Evolutionary conservation across 495 filamentous ascomycete species (phyloP).

Genomic region (Aspergillus hancockii): DNA sequence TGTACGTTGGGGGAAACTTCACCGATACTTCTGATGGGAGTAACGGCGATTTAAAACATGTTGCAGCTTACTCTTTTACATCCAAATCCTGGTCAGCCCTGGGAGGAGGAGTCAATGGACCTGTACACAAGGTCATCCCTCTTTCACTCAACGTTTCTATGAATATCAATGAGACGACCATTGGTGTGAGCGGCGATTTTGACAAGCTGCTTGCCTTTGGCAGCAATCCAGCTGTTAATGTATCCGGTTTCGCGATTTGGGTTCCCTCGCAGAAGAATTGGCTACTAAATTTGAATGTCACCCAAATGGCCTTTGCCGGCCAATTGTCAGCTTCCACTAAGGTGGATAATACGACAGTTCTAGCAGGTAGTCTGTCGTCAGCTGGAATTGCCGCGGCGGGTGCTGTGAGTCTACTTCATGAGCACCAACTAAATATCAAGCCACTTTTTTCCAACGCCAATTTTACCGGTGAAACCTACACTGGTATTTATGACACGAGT

Average conservation of each 20-base stretch:
- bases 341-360: slow-evolving; percentile 63
- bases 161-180: slow-evolving; percentile 66
- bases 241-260: slow-evolving; percentile 85
- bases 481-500: slow-evolving; percentile 73
- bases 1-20: slow-evolving; percentile 89
- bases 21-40: slow-evolving; percentile 67
- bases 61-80: slow-evolving; percentile 72
- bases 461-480: slow-evolving; percentile 63
- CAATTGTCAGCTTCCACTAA: slow-evolving; percentile 66
- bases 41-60: slow-evolving; percentile 61
- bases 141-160: slow-evolving; percentile 78
- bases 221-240: slow-evolving; percentile 57
- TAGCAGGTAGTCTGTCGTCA: slow-evolving; percentile 77
- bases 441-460: slow-evolving; percentile 65
- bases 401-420: slow-evolving; percentile 61
- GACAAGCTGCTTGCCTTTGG: slow-evolving; percentile 66
- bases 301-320: slow-evolving; percentile 67
- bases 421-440: slow-evolving; percentile 47
- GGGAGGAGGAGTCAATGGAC: slow-evolving; percentile 83
- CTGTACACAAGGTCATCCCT: slow-evolving; percentile 69
- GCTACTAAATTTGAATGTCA: slow-evolving; percentile 75
- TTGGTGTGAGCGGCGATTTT: slow-evolving; percentile 84
- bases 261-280: slow-evolving; percentile 87
- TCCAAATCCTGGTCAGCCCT: slow-evolving; percentile 74
- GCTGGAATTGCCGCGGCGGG: slow-evolving; percentile 66